phyloP scores from a whole-genome alignment of 2,329 filamentous ascomycete species.

The Sporothrix euskadiensis region DNA sequence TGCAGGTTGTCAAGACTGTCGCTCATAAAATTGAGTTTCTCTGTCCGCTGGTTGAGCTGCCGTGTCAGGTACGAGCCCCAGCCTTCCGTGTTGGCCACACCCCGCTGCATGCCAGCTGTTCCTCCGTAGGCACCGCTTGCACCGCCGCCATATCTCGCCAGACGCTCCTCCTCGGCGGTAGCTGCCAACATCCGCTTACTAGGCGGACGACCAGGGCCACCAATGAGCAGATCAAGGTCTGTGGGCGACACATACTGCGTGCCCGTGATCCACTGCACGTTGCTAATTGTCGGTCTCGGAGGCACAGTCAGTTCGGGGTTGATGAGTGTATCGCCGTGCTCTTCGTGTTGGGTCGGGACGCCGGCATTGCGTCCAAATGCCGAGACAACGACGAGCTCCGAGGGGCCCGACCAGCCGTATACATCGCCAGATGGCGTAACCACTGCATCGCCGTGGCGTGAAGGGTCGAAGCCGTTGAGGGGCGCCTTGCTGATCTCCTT shows the following conservation, averaged over 20 bases:
- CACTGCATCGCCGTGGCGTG: slow-evolving; percentile 66
- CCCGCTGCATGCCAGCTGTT: slow-evolving; percentile 25
- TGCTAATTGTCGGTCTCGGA: slow-evolving; percentile 87
- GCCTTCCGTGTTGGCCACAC: slow-evolving; percentile 53
- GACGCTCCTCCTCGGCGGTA: slow-evolving; percentile 70
- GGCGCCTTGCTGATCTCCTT: slow-evolving; percentile 75
- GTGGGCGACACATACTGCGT: slow-evolving; percentile 86
- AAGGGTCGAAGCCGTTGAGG: slow-evolving; percentile 71
- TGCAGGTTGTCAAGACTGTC: slow-evolving; percentile 84
- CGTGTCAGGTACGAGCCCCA: slow-evolving; percentile 81
- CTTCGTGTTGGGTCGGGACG: slow-evolving; percentile 52
- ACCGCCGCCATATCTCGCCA: slow-evolving; percentile 47
- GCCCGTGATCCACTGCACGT: slow-evolving; percentile 93
- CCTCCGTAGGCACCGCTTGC: slow-evolving; percentile 38
- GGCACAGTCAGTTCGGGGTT: slow-evolving; percentile 75
- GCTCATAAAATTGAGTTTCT: slow-evolving; percentile 78
- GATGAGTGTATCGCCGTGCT: slow-evolving; percentile 68
- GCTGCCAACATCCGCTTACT: slow-evolving; percentile 87
- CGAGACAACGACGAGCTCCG: slow-evolving; percentile 79
- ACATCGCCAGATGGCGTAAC: slow-evolving; percentile 80
- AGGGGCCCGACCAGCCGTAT: slow-evolving; percentile 84
- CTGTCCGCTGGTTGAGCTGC: slow-evolving; percentile 86
- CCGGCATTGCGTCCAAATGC: slow-evolving; percentile 71
- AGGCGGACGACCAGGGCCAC: slow-evolving; percentile 81
- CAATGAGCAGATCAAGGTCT: slow-evolving; percentile 88